Percentiles rank a stretch among this genome's conserved stretches.
These are phyloP conservation scores for Pseudocercospora pini-densiflorae DNA, from an alignment of 2,329 filamentous ascomycete genomes.

Conservation along the genomic window DNA sequence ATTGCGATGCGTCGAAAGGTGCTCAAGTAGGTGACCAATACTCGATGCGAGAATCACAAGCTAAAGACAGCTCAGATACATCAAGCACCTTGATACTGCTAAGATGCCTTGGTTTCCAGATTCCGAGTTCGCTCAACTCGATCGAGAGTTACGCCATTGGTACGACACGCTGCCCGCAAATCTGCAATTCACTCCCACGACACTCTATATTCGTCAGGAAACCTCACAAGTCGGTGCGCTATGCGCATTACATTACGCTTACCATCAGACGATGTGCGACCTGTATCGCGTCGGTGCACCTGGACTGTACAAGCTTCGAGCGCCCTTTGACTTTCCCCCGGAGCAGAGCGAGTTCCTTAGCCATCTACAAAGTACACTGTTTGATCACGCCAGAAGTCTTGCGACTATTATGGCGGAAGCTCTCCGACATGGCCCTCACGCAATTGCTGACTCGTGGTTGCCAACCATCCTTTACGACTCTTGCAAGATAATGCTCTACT, in stretches of 20 bases:
- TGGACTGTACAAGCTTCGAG: slow-evolving; percentile 31
- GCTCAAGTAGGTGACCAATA: slow-evolving; percentile 19
- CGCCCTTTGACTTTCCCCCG: slow-evolving; percentile 28
- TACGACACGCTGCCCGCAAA: slow-evolving; percentile 32
- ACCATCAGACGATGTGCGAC: slow-evolving; percentile 35
- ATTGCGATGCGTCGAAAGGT: slow-evolving; percentile 32
- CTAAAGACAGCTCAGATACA: slow-evolving; percentile 20
- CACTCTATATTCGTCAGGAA: slow-evolving; percentile 33
- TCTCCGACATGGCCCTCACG: slow-evolving; percentile 30
- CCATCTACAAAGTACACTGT: slow-evolving; percentile 29
- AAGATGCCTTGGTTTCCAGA: slow-evolving; percentile 31
- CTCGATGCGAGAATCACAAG: neutral
- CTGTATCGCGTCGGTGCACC: slow-evolving; percentile 28
- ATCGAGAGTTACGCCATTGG: slow-evolving; percentile 28
- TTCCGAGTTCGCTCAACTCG: slow-evolving; percentile 33
- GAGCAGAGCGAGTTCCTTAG: slow-evolving; percentile 29
- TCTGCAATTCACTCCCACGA: slow-evolving; percentile 31
- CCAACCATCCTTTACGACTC: slow-evolving; percentile 33
- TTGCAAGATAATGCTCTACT: slow-evolving; percentile 34
- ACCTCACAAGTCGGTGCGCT: slow-evolving; percentile 32
- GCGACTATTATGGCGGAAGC: slow-evolving; percentile 32
- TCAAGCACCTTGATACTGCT: slow-evolving; percentile 32
- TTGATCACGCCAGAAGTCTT: slow-evolving; percentile 30
- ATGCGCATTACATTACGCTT: slow-evolving; percentile 30
- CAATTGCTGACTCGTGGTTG: slow-evolving; percentile 31